A percentile compares a stretch with the other conserved stretches of the same genome.
phyloP scores from a whole-genome alignment of 805 yeast species.

The Candida taoyuanica region DNA sequence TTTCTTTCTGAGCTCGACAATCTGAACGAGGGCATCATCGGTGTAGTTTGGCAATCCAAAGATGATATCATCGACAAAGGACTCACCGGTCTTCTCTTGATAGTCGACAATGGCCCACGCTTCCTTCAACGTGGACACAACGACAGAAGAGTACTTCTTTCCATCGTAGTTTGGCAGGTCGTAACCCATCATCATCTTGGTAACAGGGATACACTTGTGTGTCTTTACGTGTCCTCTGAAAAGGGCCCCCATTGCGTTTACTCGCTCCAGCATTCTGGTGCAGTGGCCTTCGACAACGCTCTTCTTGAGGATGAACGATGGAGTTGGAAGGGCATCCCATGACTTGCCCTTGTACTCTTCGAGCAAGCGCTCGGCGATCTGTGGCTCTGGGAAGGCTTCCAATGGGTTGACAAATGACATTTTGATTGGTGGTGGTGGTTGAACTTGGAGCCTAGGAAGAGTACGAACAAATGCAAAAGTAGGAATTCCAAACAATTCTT shows the following conservation, averaged over 20 bases:
- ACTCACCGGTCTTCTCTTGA: slow-evolving; percentile 26
- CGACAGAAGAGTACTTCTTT: slow-evolving; percentile 41
- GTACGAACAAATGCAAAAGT: no score
- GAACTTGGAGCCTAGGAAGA: not conserved
- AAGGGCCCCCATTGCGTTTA: slow-evolving; percentile 32
- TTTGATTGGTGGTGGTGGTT: not conserved
- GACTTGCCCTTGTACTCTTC: slow-evolving; percentile 37
- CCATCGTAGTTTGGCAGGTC: slow-evolving; percentile 30
- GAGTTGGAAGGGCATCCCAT: slow-evolving; percentile 51
- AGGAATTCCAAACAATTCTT: no score
- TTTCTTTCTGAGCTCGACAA: slow-evolving; percentile 37
- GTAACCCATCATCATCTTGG: slow-evolving; percentile 47
- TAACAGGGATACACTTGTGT: slow-evolving; percentile 63
- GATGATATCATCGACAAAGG: slow-evolving; percentile 40
- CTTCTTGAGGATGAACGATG: slow-evolving; percentile 48
- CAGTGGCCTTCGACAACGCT: slow-evolving; percentile 37
- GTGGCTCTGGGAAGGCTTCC: slow-evolving; percentile 16
- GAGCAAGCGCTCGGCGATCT: slow-evolving; percentile 13
- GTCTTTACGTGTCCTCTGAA: slow-evolving; percentile 77
- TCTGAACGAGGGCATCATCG: slow-evolving; percentile 43
- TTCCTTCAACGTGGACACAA: slow-evolving; percentile 68
- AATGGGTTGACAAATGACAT: slow-evolving; percentile 18
- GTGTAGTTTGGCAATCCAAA: slow-evolving; percentile 57
- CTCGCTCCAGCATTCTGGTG: slow-evolving; percentile 42
- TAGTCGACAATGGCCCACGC: slow-evolving; percentile 46